Conservation (phyloP, 192 early-diverging fungal species). For the Coemansia asiatica region DNA sequence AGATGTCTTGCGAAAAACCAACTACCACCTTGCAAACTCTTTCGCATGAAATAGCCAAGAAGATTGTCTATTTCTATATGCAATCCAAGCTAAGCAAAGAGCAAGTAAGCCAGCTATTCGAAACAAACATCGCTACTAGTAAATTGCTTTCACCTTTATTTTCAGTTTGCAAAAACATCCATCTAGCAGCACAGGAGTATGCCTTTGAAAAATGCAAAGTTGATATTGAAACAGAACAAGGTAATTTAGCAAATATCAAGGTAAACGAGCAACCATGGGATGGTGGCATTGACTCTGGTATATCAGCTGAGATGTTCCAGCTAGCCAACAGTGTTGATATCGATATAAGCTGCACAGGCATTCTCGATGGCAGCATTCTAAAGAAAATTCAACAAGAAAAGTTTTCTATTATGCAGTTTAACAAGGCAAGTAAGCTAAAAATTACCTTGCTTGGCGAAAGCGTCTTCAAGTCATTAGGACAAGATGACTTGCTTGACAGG, state of each 20-base stretch:
- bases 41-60: too few relatives aligned
- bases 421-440: not conserved
- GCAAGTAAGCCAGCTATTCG: too few relatives aligned
- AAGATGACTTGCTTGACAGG: not conserved
- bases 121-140: too few relatives aligned
- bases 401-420: not conserved
- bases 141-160: too few relatives aligned
- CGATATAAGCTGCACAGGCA: not conserved
- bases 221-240: too few relatives aligned
- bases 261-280: not conserved
- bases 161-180: too few relatives aligned
- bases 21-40: too few relatives aligned
- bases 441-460: not conserved
- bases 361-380: not conserved
- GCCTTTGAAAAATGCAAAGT: too few relatives aligned
- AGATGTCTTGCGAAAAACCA: too few relatives aligned
- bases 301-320: not conserved
- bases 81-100: too few relatives aligned
- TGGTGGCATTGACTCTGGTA: not conserved
- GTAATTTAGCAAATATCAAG: not conserved
- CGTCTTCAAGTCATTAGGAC: not conserved
- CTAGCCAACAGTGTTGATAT: not conserved
- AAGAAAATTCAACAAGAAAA: not conserved
- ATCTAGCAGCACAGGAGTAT: too few relatives aligned
- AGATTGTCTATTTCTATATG: too few relatives aligned